Evolutionary conservation across 495 filamentous ascomycete species (phyloP).

Genomic region (Podospora pseudopauciseta): DNA sequence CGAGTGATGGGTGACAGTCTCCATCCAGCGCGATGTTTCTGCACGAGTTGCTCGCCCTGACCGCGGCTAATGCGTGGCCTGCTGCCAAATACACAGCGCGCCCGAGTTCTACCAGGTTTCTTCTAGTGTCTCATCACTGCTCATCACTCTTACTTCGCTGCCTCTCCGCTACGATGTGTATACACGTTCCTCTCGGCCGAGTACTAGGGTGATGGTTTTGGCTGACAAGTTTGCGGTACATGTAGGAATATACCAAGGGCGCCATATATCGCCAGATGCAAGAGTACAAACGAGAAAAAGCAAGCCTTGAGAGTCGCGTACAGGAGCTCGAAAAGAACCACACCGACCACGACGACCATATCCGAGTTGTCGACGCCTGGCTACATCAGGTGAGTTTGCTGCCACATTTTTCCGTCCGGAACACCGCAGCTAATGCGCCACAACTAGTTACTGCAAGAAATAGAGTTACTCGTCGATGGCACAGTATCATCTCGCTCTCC

Average conservation of each 20-base stretch:
- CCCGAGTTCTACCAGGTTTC: slow-evolving; percentile 28
- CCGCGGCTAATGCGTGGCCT: slow-evolving; percentile 48
- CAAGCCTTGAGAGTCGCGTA: slow-evolving; percentile 68
- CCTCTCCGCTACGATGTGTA: slow-evolving; percentile 29
- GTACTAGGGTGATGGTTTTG: slow-evolving; percentile 26
- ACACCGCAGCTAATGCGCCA: slow-evolving; percentile 32
- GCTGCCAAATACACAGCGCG: slow-evolving; percentile 41
- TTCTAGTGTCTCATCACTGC: slow-evolving; percentile 25
- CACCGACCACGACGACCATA: slow-evolving; percentile 81
- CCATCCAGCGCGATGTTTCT: slow-evolving; percentile 26
- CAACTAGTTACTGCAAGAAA: slow-evolving; percentile 75
- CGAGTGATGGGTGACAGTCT: slow-evolving; percentile 17
- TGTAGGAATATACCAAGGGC: slow-evolving; percentile 91
- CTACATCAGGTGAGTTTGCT: slow-evolving; percentile 69
- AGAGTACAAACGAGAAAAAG: slow-evolving; percentile 89
- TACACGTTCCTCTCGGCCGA: slow-evolving; percentile 26
- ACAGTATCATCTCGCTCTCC: slow-evolving; percentile 42
- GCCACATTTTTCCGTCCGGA: slow-evolving; percentile 19
- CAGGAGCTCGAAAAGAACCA: slow-evolving; percentile 72
- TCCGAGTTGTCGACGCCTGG: slow-evolving; percentile 87
- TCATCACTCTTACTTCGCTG: slow-evolving; percentile 23
- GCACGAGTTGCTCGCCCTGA: slow-evolving; percentile 34
- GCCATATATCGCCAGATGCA: slow-evolving; percentile 96
- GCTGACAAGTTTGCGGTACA: slow-evolving; percentile 26
- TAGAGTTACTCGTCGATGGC: slow-evolving; percentile 62